Evolutionary conservation across 2,329 filamentous ascomycete species (phyloP).

Genomic region (Rutstroemia sp.): DNA sequence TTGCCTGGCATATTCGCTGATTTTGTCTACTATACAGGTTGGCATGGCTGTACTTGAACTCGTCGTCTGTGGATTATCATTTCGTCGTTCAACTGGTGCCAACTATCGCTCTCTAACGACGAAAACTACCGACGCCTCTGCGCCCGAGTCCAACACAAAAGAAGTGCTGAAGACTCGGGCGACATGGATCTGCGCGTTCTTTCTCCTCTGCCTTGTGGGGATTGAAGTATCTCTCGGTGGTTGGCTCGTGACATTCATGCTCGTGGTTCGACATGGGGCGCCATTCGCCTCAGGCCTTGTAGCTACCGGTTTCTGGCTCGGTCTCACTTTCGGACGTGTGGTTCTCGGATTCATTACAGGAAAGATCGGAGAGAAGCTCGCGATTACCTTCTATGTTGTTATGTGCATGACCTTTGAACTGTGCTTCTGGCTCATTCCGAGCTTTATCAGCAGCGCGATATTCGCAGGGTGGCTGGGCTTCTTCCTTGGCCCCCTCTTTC

Average conservation of each 20-base stretch:
- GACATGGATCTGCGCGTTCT: conserved; percentile 64
- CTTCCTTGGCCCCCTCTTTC: conserved; percentile 74
- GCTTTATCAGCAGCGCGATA: conserved; percentile 65
- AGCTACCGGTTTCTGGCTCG: conserved; percentile 78
- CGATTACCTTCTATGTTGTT: conserved; percentile 56
- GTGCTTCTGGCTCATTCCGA: conserved; percentile 74
- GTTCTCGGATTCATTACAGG: conserved; percentile 72
- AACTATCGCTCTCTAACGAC: conserved; percentile 42
- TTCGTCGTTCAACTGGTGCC: conserved; percentile 53
- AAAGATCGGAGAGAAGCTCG: conserved; percentile 62
- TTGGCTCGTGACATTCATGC: conserved; percentile 83
- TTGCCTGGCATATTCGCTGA: neutral
- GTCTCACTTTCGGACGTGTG: conserved; percentile 67
- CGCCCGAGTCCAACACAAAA: conserved; percentile 17
- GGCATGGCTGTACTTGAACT: conserved; percentile 50
- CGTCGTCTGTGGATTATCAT: conserved; percentile 42
- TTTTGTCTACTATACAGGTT: conserved; percentile 31
- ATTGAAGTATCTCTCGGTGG: conserved; percentile 68
- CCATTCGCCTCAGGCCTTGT: conserved; percentile 69
- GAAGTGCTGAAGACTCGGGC: conserved; percentile 34
- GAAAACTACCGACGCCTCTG: conserved; percentile 36
- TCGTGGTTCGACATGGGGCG: conserved; percentile 59
- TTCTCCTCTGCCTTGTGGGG: conserved; percentile 73
- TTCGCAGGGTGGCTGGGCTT: conserved; percentile 69
- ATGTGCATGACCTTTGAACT: conserved; percentile 58